A percentile compares a stretch with the other conserved stretches of the same genome.
Evolutionary conservation across 2,329 filamentous ascomycete genomes (phyloP).

Genomic region (Waltergamsia citrina): DNA sequence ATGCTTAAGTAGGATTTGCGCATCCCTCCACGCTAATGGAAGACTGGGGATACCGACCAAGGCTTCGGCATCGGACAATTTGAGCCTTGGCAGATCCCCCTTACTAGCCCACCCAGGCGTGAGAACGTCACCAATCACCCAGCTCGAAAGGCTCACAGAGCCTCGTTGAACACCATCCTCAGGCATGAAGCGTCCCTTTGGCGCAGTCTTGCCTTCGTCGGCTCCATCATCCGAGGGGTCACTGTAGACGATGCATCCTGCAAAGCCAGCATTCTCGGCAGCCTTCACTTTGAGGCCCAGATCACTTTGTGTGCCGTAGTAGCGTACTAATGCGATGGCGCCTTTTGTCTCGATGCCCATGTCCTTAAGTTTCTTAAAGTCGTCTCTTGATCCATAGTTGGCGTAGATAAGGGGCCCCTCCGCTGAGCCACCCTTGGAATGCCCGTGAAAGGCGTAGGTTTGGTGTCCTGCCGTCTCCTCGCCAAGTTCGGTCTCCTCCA

Average conservation of each 20-base stretch:
- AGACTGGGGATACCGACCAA: slow-evolving; percentile 81
- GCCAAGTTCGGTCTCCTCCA: slow-evolving; percentile 71
- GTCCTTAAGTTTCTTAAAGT: slow-evolving; percentile 66
- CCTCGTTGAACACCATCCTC: slow-evolving; percentile 75
- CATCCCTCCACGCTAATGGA: slow-evolving; percentile 83
- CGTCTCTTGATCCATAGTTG: slow-evolving; percentile 79
- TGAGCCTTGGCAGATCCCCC: slow-evolving; percentile 54
- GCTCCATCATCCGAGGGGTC: slow-evolving; percentile 84
- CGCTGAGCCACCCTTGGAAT: slow-evolving; percentile 79
- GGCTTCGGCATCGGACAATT: slow-evolving; percentile 59
- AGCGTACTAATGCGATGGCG: slow-evolving; percentile 74
- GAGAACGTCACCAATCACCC: slow-evolving; percentile 82
- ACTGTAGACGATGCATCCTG: slow-evolving; percentile 84
- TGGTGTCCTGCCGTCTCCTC: slow-evolving; percentile 54
- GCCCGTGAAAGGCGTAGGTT: slow-evolving; percentile 76
- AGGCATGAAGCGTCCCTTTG: slow-evolving; percentile 72
- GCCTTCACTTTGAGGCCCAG: slow-evolving; percentile 78
- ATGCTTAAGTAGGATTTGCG: slow-evolving; percentile 65
- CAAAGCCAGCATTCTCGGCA: slow-evolving; percentile 77
- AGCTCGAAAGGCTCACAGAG: slow-evolving; percentile 69
- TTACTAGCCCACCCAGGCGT: slow-evolving; percentile 79
- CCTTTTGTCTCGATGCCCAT: slow-evolving; percentile 66
- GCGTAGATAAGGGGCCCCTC: slow-evolving; percentile 82
- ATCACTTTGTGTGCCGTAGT: slow-evolving; percentile 66
- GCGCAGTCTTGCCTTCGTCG: slow-evolving; percentile 59